Percentiles rank a stretch among this genome's conserved stretches.
phyloP scores from a whole-genome alignment of 305 asterid genomes.

The Petunia hybrid region DNA sequence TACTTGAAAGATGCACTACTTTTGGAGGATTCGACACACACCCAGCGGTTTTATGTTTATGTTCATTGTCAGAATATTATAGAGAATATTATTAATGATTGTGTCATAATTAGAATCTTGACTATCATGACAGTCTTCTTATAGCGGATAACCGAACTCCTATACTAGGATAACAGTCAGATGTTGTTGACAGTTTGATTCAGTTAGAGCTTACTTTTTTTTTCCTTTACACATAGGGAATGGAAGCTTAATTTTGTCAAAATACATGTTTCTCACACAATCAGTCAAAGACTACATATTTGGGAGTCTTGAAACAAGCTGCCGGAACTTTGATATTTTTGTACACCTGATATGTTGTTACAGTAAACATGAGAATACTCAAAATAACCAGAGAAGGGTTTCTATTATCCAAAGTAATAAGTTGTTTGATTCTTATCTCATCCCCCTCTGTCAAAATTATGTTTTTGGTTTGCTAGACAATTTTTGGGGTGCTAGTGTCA shows the following conservation, averaged over 20 bases:
- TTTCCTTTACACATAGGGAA: too few species aligned
- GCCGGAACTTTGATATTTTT: background rate
- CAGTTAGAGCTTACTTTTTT: too few species aligned
- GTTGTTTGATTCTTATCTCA: slow-evolving; percentile 18
- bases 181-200: too few species aligned
- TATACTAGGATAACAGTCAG: too few species aligned
- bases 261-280: background rate
- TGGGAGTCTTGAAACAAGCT: background rate
- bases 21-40: too few species aligned
- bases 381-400: background rate
- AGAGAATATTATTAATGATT: too few species aligned
- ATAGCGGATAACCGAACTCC: too few species aligned
- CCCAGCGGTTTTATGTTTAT: too few species aligned
- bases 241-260: background rate
- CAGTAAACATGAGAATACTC: background rate
- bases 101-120: too few species aligned
- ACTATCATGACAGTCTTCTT: too few species aligned
- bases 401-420: background rate
- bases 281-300: slow-evolving; percentile 5
- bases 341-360: background rate
- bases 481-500: slow-evolving; percentile 6
- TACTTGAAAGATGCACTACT: too few species aligned
- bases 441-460: background rate
- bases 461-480: background rate
- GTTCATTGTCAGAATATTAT: too few species aligned